Evolutionary conservation across 306 rosid species (phyloP), one percentile per base, ranked within the genome.

Genomic region (Vigna trinervia): DNA sequence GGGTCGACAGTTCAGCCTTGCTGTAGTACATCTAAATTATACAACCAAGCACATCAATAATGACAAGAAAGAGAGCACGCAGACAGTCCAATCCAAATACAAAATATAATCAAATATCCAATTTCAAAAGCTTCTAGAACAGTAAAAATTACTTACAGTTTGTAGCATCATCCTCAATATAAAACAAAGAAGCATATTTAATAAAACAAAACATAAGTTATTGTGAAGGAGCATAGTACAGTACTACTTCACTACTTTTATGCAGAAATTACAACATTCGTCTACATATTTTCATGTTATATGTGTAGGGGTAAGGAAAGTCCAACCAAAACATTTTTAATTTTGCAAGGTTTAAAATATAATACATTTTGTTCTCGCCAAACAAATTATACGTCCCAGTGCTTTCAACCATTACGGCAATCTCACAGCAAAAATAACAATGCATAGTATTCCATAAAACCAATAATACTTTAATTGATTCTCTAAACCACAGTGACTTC

Each of bases 401-500:
- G 58, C 15, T 38, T 59, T 53, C 53, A 46, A 59, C 30, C 59
- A 23, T 17, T 23, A 66, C 8, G 6, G 30, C 36, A 53, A 54
- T 32, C 28, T 30, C 14, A 47, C 43, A 28, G 10, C 26, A 26
- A 68, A 13, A 72, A 41, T 43, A 39, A 30, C 51, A 76, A 15
- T 17, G 26, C 22, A 65, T 56, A 65, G 34, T 23, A 10, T 11
- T 17, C n/a, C 23, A 41, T 34, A 26, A 47, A 80, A 51, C 60
- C 19, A 17, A 17, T 17, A 17, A 17, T 17, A 17, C 19, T 17
- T 17, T 12, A 52, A 45, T 91, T 89, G 61, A 92, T 89, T 76
- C 80, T 86, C 99, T 94, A 96, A 74, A 65, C 90, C 8, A 97
- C 97, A 64, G 64, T 50, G 22, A 92, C 75, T 86, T 92, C 98